Conservation (phyloP, 441 rosid genomes). For the Biscutella laevigata region DNA sequence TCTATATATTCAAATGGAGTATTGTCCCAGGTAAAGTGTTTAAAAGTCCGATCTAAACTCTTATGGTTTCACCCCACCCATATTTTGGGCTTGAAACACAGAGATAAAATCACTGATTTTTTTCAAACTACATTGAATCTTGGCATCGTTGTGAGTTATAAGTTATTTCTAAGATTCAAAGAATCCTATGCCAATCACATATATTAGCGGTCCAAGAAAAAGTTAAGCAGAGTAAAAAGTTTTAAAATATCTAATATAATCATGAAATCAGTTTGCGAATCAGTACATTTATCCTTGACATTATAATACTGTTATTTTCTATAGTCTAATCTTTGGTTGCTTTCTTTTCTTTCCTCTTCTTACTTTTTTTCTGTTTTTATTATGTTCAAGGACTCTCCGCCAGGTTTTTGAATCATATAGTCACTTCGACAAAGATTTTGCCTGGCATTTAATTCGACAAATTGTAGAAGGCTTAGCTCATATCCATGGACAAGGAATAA, state of each 20-base stretch:
- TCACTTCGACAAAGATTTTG: conserved; percentile 71
- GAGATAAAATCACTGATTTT: not conserved
- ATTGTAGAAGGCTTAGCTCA: conserved; percentile 95
- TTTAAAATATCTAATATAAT: not conserved
- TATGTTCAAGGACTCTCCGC: conserved; percentile 66
- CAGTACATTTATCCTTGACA: not conserved
- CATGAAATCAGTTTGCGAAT: not conserved
- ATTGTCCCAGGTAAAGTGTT: conserved; percentile 72
- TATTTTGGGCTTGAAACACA: not conserved
- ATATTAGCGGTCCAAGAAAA: not conserved
- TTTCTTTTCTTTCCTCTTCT: conserved; percentile 13
- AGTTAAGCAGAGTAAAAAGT: not conserved
- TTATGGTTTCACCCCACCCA: not conserved
- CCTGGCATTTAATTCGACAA: conserved; percentile 89
- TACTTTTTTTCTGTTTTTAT: conserved; percentile 9
- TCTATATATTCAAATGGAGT: conserved; percentile 97
- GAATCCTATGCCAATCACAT: not conserved
- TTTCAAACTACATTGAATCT: not conserved
- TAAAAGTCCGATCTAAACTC: conserved; percentile 1
- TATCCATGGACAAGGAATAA: conserved; percentile 95
- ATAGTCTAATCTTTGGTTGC: not conserved
- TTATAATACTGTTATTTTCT: not conserved
- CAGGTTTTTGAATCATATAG: conserved; percentile 79
- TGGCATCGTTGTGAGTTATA: not conserved
- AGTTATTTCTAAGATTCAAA: not conserved